phyloP scores from a whole-genome alignment of 805 yeast genomes.

The Barnettozyma wickerhamii region DNA sequence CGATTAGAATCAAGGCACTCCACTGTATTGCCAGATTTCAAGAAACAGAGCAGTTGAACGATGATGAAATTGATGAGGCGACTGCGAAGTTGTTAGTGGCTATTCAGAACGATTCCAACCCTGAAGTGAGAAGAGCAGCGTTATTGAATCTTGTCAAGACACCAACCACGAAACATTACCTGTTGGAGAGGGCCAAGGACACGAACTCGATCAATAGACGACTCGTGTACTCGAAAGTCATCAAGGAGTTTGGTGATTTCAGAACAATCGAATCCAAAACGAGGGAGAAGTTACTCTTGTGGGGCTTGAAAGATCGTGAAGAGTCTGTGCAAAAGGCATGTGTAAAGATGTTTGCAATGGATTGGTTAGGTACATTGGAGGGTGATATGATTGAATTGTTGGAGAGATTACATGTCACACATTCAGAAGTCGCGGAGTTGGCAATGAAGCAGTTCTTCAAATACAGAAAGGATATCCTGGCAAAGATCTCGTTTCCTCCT shows the following conservation, averaged over 20 bases:
- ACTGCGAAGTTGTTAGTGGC: slow-evolving; percentile 44
- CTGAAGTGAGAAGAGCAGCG: slow-evolving; percentile 88
- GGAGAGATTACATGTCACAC: slow-evolving; percentile 66
- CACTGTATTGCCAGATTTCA: slow-evolving; percentile 78
- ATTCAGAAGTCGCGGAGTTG: slow-evolving; percentile 59
- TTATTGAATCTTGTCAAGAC: slow-evolving; percentile 63
- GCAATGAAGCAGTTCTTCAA: slow-evolving; percentile 65
- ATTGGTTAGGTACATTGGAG: slow-evolving; percentile 68
- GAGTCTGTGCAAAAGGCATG: slow-evolving; percentile 69
- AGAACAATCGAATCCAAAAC: slow-evolving; percentile 46
- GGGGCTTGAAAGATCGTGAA: slow-evolving; percentile 91
- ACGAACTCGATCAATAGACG: slow-evolving; percentile 66
- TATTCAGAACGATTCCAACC: slow-evolving; percentile 71
- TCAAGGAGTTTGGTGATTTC: slow-evolving; percentile 65
- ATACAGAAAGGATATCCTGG: slow-evolving; percentile 56
- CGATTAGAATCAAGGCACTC: slow-evolving; percentile 80
- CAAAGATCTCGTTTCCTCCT: slow-evolving; percentile 55
- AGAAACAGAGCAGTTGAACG: slow-evolving; percentile 31
- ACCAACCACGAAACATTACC: slow-evolving; percentile 45
- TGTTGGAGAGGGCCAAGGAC: slow-evolving; percentile 83
- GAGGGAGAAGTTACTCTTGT: slow-evolving; percentile 63
- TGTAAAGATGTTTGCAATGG: slow-evolving; percentile 55
- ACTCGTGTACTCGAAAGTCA: slow-evolving; percentile 60
- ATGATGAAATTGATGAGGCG: slow-evolving; percentile 37
- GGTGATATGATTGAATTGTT: slow-evolving; percentile 70